Evolutionary conservation across 306 rosid species (phyloP).

Genomic region (Gastrolobium bilobum): DNA sequence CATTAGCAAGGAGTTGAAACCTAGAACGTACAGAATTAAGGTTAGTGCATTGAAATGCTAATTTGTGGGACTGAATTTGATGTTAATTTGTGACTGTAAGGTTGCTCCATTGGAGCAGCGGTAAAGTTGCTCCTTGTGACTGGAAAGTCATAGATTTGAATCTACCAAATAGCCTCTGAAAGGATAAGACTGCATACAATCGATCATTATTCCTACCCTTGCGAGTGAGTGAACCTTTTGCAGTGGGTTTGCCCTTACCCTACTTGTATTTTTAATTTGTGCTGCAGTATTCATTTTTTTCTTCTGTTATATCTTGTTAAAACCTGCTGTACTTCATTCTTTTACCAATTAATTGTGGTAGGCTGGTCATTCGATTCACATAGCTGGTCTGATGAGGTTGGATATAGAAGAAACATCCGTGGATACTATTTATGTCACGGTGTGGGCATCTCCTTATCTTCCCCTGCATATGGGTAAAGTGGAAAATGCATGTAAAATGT

Average conservation of each 20-base stretch:
- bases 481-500: constrained; percentile 73
- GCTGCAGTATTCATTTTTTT: neutral
- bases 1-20: constrained; percentile 90
- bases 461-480: constrained; percentile 94
- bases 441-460: constrained; percentile 93
- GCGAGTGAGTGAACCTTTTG: no score
- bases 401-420: constrained; percentile 79
- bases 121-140: no score
- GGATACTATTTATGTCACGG: constrained; percentile 80
- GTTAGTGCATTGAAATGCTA: constrained; percentile 53
- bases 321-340: constrained; percentile 26
- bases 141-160: no score
- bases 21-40: constrained; percentile 94
- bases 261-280: neutral
- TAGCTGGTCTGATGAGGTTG: constrained; percentile 93
- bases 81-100: neutral
- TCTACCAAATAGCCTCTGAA: no score
- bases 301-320: constrained; percentile 2
- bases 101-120: no score
- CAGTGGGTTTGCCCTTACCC: no score
- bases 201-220: no score
- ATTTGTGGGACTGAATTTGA: constrained; percentile 25
- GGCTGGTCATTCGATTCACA: constrained; percentile 89
- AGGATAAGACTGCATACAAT: no score
- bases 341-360: constrained; percentile 51